Evolutionary conservation across 2,329 filamentous ascomycete species (phyloP).

Genomic region (Cordyceps farinosa): DNA sequence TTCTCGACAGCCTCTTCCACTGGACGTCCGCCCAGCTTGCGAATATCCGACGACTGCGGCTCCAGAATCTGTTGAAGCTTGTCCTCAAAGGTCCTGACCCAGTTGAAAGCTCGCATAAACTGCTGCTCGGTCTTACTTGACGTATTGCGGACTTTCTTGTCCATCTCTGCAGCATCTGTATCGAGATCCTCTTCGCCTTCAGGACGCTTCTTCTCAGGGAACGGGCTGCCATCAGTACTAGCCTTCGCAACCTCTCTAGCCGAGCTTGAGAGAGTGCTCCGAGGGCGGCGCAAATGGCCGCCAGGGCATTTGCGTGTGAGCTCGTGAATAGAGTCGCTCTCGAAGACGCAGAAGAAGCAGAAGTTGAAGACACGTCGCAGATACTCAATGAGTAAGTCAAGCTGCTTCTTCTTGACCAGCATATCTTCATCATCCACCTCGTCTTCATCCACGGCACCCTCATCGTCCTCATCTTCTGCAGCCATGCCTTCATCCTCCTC

Average conservation of each 20-base stretch:
- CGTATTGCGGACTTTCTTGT: slow-evolving; percentile 69
- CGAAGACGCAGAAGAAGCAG: slow-evolving; percentile 99
- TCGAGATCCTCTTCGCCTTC: slow-evolving; percentile 64
- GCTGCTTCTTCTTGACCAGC: slow-evolving; percentile 89
- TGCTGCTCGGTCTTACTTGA: slow-evolving; percentile 82
- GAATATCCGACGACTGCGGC: slow-evolving; percentile 79
- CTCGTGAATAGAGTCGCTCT: slow-evolving; percentile 95
- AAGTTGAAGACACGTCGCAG: slow-evolving; percentile 96
- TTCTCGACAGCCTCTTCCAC: slow-evolving; percentile 83
- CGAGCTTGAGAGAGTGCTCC: slow-evolving; percentile 76
- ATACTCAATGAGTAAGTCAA: slow-evolving; percentile 95
- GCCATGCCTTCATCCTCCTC: slow-evolving; percentile 70
- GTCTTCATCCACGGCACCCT: slow-evolving; percentile 74
- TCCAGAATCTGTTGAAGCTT: slow-evolving; percentile 92
- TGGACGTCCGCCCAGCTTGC: slow-evolving; percentile 85
- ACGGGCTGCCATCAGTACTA: slow-evolving; percentile 76
- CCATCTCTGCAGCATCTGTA: slow-evolving; percentile 42
- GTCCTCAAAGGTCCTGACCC: slow-evolving; percentile 98
- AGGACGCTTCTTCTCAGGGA: slow-evolving; percentile 76
- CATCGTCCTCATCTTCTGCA: slow-evolving; percentile 78
- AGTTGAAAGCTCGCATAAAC: slow-evolving; percentile 91
- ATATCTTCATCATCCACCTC: slow-evolving; percentile 89
- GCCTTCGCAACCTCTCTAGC: slow-evolving; percentile 83
- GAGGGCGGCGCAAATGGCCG: slow-evolving; percentile 89
- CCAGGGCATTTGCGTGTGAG: slow-evolving; percentile 93